Evolutionary conservation across 805 yeast genomes (phyloP), one percentile per base, ranked within the genome.

Genomic region (Yarrowia hollandica): DNA sequence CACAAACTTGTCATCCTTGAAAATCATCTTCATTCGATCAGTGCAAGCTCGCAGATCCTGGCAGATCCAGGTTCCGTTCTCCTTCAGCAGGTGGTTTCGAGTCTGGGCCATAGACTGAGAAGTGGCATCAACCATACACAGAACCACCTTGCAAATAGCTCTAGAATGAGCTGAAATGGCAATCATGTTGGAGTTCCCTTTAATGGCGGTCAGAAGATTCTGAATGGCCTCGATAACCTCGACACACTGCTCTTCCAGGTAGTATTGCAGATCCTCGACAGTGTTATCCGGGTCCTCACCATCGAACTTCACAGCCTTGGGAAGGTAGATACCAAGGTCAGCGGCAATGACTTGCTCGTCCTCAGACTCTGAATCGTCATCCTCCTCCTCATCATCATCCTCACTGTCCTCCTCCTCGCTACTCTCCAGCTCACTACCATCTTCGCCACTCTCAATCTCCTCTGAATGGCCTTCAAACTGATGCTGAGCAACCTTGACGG

Each of bases 191-290:
- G 89, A 84, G 66, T 86, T 84, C 16, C 65, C 68, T 60, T 68
- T 65, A 60, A 73, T 71, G n/a, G 74, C 74, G n/a, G 71, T 65
- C 61, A 92, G 77, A 62, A 92, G 77, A 16, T 87, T 81, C 69
- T 91, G 97, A 65, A 91, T 91, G 0, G 96, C 88, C 12, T 90
- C 82, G 48, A 92, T 91, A 1, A 92, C 97, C 66, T 87, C 87
- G 15, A 88, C 91, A 0, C 97, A 91, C 73, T 91, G 96, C 71
- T 90, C 96, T 70, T 92, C 98, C 66, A 92, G 77, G 69, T 90
- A 92, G 25, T 84, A 77, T 66, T 91, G 80, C 61, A 92, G 82
- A 67, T 90, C 95, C 7, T 89, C 83, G 63, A 91, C 78, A 1
- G 96, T 87, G 69, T 89, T 88, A 67, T 91, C 97, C 1, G 96